Percentiles rank a stretch among this genome's conserved stretches.
Evolutionary conservation across 345 rosid species (phyloP).

Genomic region (Camelina laxa): DNA sequence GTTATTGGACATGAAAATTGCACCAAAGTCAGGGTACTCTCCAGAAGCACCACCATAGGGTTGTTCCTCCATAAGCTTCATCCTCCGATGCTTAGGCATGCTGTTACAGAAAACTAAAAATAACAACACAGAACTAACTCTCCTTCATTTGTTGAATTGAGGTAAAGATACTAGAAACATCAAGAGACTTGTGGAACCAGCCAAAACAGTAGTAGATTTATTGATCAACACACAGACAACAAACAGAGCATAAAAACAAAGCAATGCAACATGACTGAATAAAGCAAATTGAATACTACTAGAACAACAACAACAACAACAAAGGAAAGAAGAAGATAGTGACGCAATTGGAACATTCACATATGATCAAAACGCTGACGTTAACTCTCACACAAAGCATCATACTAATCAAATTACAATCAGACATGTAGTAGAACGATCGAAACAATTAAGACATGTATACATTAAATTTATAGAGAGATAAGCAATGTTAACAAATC

Average conservation of each 20-base stretch:
- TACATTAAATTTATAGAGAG: neutral
- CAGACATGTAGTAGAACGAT: too few relatives aligned
- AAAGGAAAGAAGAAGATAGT: neutral
- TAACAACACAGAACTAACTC: slow-evolving; percentile 34
- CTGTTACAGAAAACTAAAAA: slow-evolving; percentile 47
- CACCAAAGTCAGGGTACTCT: slow-evolving; percentile 56
- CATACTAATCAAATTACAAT: too few relatives aligned
- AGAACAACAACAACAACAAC: neutral
- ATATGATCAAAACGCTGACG: neutral
- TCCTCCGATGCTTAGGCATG: slow-evolving; percentile 30
- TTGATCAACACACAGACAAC: neutral
- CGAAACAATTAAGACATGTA: too few relatives aligned
- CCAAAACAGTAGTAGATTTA: neutral
- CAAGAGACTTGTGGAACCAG: neutral
- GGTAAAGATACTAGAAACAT: neutral
- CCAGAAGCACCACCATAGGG: slow-evolving; percentile 43
- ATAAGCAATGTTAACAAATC: neutral
- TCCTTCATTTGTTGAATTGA: neutral
- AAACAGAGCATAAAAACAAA: neutral
- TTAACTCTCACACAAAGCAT: neutral
- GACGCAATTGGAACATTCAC: slow-evolving; percentile 9
- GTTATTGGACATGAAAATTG: slow-evolving; percentile 71
- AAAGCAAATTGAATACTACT: neutral
- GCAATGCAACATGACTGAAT: neutral
- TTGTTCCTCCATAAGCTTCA: slow-evolving; percentile 37